Base-by-base conservation (phyloP, 202 grass and related monocot genomes). In the Brachypodium distachyon region DNA sequence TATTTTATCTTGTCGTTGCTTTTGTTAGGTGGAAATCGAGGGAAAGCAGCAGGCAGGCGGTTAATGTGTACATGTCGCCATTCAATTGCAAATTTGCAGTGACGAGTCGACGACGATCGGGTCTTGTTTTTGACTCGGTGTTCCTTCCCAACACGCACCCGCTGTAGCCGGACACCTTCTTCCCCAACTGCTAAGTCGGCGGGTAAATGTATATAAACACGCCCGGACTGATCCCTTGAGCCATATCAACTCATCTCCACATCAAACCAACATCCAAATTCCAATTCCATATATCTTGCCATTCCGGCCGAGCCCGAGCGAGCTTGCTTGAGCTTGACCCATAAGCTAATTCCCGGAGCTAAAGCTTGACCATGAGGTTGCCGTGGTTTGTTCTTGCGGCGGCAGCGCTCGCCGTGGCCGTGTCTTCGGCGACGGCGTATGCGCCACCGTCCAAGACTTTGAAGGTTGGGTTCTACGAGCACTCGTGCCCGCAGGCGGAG, bases 401-500 rank as follows among this genome's bases (percentile, higher is more conserved):
- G 52, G 12, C 9, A 37, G 63, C 77, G 23, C 53, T 60, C 42
- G 38, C 21, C 38, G 52, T 74, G 5, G 71, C 29, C 28, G 13
- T 50, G 12, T n/a, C 13, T 16, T 17, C 50, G 12, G 17, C 14
- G 23, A 22, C 11, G 60, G 60, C 70, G 4, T 6, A 0, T 0
- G 46, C 56, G 7, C 23, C 74, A 4, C 16, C 65, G 76, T 18
- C 82, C 7, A 26, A 4, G n/a, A 3, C 23, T 18, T 17, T 92
- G 2, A 25, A 88, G 70, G 62, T 80, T 0, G 89, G 86, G 10
- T 92, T 88, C 83, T 92, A 92, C 67, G 38, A 43, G 56, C 79
- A 76, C 80, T 21, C 37, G 13, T 92, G 85, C 70, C 85, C 85
- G 5, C 43, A 55, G 13, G 89, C 85, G 0, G 89, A 92, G 63